Percentiles rank a stretch among this genome's conserved stretches.
Evolutionary conservation across 2,329 filamentous ascomycete species (phyloP).

Genomic region (Aspergillus eucalypticola): DNA sequence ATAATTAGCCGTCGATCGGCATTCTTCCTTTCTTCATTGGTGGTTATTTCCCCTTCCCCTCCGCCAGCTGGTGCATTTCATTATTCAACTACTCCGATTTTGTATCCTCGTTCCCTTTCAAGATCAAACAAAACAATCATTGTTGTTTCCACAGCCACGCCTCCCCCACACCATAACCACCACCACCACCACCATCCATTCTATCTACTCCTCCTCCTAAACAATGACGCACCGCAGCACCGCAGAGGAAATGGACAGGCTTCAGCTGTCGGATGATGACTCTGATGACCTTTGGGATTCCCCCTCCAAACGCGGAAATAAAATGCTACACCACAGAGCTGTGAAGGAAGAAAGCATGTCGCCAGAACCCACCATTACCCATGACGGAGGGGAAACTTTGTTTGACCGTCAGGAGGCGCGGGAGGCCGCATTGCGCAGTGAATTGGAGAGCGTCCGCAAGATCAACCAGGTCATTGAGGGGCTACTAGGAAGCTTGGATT

Average conservation of each 20-base stretch:
- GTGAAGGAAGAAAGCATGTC: conserved; percentile 41
- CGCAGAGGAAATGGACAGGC: conserved; percentile 53
- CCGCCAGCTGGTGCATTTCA: neutral
- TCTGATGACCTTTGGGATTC: conserved; percentile 61
- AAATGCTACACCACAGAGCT: conserved; percentile 31
- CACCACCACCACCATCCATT: neutral
- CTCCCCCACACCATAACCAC: neutral
- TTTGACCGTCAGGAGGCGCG: conserved; percentile 68
- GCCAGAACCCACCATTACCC: conserved; percentile 32
- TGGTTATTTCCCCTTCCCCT: neutral
- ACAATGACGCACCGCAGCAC: conserved; percentile 38
- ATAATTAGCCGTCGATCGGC: neutral
- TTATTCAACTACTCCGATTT: neutral
- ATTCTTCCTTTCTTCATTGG: neutral
- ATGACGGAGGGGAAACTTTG: conserved; percentile 53
- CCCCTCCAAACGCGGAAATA: conserved; percentile 47
- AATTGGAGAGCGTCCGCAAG: conserved; percentile 78
- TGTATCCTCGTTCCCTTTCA: neutral
- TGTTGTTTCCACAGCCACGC: neutral
- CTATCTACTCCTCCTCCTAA: neutral
- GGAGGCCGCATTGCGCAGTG: conserved; percentile 72
- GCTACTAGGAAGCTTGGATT: conserved; percentile 47
- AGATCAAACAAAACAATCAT: neutral
- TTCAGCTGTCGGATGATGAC: conserved; percentile 57
- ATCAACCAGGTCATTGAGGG: conserved; percentile 85